Percentiles rank a stretch among this genome's conserved stretches.
Conservation (phyloP, 352 stramenopile genomes). For the Phytophthora vignae region DNA sequence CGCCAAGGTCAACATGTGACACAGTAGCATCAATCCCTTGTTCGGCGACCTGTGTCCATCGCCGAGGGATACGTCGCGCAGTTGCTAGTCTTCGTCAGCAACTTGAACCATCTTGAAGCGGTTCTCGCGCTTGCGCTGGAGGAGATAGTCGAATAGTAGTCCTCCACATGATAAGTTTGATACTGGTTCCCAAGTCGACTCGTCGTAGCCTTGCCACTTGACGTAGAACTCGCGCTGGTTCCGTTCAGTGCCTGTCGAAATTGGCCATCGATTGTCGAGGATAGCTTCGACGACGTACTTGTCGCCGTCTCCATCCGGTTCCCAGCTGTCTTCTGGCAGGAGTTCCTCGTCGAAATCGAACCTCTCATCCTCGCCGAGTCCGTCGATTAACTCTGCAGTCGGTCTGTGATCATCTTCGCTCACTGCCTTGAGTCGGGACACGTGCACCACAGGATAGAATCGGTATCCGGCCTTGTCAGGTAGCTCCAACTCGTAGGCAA, state of each 20-base stretch:
- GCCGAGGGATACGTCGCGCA: too few species aligned
- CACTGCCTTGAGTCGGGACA: neutral
- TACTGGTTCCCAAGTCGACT: neutral
- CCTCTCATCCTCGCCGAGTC: too few species aligned
- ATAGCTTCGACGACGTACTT: neutral
- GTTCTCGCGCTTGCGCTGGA: neutral
- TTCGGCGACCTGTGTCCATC: too few species aligned
- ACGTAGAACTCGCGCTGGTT: neutral
- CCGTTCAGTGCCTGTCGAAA: neutral
- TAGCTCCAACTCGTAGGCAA: neutral
- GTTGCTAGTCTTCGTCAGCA: too few species aligned
- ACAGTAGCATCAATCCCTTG: too few species aligned
- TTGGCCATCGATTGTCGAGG: neutral
- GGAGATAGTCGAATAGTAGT: neutral
- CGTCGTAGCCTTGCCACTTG: neutral
- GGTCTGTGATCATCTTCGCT: too few species aligned
- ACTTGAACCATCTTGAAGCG: too few species aligned
- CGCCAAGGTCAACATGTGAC: too few species aligned
- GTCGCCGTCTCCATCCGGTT: neutral
- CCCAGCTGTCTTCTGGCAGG: too few species aligned
- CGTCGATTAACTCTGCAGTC: neutral
- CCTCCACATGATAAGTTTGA: neutral
- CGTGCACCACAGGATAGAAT: neutral
- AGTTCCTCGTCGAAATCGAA: too few species aligned
- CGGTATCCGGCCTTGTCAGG: neutral